Percentiles rank a stretch among this genome's conserved stretches.
phyloP scores from a whole-genome alignment of 2,329 filamentous ascomycete genomes.

The Trichoderma sp. region DNA sequence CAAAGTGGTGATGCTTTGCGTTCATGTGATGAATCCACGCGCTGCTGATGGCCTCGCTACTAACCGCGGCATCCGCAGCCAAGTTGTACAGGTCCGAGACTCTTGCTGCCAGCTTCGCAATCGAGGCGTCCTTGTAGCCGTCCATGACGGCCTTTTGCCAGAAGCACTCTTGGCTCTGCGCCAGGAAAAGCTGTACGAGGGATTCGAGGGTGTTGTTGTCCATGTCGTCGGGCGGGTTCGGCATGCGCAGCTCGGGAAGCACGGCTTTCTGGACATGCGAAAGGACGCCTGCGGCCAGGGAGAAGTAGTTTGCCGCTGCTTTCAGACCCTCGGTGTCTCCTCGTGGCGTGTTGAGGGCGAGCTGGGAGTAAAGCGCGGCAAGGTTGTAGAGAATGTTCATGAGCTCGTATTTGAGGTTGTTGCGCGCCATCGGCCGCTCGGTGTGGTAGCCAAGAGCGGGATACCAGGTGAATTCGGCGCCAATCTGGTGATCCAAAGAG shows the following conservation, averaged over 20 bases:
- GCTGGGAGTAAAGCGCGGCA: slow-evolving; percentile 87
- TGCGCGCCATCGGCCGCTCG: slow-evolving; percentile 66
- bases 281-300: slow-evolving; percentile 81
- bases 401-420: slow-evolving; percentile 78
- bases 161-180: slow-evolving; percentile 95
- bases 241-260: slow-evolving; percentile 77
- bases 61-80: slow-evolving; percentile 81
- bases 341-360: slow-evolving; percentile 79
- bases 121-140: slow-evolving; percentile 85
- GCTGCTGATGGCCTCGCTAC: slow-evolving; percentile 85
- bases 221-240: slow-evolving; percentile 92
- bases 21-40: slow-evolving; percentile 98
- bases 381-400: slow-evolving; percentile 94
- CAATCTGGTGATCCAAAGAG: slow-evolving; percentile 62
- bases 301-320: slow-evolving; percentile 86
- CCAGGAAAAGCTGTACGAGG: slow-evolving; percentile 79
- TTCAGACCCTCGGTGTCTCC: slow-evolving; percentile 81
- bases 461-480: slow-evolving; percentile 96
- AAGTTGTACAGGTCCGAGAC: slow-evolving; percentile 89
- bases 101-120: slow-evolving; percentile 84
- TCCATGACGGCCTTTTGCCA: slow-evolving; percentile 98
- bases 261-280: slow-evolving; percentile 74
- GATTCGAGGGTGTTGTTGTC: slow-evolving; percentile 84
- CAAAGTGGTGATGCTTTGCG: slow-evolving; percentile 96
- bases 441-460: slow-evolving; percentile 89